Conservation (phyloP, 2,329 filamentous ascomycete species). For the Bertia moriformis region DNA sequence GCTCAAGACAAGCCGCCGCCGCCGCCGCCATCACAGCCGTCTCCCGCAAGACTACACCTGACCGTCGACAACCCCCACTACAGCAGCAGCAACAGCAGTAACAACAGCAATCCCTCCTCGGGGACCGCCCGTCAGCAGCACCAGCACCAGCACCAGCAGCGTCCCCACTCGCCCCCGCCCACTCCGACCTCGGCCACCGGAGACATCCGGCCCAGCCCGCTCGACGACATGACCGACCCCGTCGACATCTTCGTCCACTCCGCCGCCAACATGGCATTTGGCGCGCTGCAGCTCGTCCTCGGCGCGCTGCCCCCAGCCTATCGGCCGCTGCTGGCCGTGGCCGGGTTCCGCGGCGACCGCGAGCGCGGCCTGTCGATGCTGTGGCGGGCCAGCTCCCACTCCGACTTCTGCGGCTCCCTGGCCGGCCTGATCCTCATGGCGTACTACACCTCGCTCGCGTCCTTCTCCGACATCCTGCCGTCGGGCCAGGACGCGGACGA, state of each 20-base stretch:
- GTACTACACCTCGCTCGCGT: slow-evolving; percentile 78
- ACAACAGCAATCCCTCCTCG: slow-evolving; percentile 4
- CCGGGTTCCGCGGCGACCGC: slow-evolving; percentile 83
- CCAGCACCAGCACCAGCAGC: too few species aligned
- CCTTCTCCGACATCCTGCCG: slow-evolving; percentile 76
- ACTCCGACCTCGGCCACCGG: slow-evolving; percentile 9
- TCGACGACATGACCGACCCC: slow-evolving; percentile 54
- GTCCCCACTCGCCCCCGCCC: slow-evolving; percentile 2
- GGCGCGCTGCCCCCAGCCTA: slow-evolving; percentile 87
- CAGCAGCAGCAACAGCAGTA: not conserved
- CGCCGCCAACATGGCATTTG: slow-evolving; percentile 78
- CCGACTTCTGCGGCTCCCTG: slow-evolving; percentile 82
- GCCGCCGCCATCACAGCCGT: not conserved
- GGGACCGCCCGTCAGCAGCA: slow-evolving; percentile 2
- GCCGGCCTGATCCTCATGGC: slow-evolving; percentile 66
- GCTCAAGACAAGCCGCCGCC: slow-evolving; percentile 1
- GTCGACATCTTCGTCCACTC: slow-evolving; percentile 82
- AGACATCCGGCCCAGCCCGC: slow-evolving; percentile 33
- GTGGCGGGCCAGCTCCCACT: slow-evolving; percentile 75
- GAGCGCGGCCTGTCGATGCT: slow-evolving; percentile 71
- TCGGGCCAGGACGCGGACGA: slow-evolving; percentile 34
- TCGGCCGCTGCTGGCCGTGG: slow-evolving; percentile 66
- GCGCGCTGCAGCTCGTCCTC: slow-evolving; percentile 71
- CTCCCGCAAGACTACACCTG: too few species aligned
- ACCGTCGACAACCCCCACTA: slow-evolving; percentile 1